Conservation (phyloP, 2,329 filamentous ascomycete genomes). For the Neonectria punicea region DNA sequence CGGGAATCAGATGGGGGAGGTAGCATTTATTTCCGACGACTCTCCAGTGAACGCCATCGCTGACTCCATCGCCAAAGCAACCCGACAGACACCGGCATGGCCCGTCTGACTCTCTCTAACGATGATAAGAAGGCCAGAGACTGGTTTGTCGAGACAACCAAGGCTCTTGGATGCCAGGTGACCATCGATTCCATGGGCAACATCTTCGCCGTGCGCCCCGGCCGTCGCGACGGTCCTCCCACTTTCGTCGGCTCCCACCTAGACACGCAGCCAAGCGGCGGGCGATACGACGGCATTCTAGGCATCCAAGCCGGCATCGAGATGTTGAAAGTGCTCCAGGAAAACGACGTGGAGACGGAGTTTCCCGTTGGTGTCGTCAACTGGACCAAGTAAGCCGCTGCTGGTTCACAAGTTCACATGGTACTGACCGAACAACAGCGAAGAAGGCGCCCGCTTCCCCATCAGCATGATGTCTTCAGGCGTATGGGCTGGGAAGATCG, state of each 20-base stretch:
- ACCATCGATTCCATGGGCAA: constrained; percentile 84
- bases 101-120: constrained; percentile 78
- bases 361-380: constrained; percentile 80
- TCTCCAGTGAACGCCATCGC: too few relatives aligned
- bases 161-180: constrained; percentile 72
- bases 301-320: constrained; percentile 80
- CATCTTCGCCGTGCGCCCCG: constrained; percentile 76
- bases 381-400: constrained; percentile 72
- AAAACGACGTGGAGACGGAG: constrained; percentile 74
- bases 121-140: constrained; percentile 78
- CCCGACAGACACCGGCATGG: constrained; percentile 77
- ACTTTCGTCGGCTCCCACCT: constrained; percentile 76
- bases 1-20: constrained; percentile 37
- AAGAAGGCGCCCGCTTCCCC: constrained; percentile 85
- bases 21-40: neutral
- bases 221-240: constrained; percentile 68
- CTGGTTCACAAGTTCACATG: constrained; percentile 40
- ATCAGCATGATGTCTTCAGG: constrained; percentile 79
- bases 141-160: constrained; percentile 78
- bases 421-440: constrained; percentile 55
- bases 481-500: constrained; percentile 78
- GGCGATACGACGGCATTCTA: constrained; percentile 80
- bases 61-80: constrained; percentile 25
- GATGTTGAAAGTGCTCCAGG: constrained; percentile 74
- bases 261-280: constrained; percentile 72